A percentile compares a stretch with the other conserved stretches of the same genome.
Evolutionary conservation across 2,329 filamentous ascomycete species (phyloP).

Genomic region (Tothia fuscella): DNA sequence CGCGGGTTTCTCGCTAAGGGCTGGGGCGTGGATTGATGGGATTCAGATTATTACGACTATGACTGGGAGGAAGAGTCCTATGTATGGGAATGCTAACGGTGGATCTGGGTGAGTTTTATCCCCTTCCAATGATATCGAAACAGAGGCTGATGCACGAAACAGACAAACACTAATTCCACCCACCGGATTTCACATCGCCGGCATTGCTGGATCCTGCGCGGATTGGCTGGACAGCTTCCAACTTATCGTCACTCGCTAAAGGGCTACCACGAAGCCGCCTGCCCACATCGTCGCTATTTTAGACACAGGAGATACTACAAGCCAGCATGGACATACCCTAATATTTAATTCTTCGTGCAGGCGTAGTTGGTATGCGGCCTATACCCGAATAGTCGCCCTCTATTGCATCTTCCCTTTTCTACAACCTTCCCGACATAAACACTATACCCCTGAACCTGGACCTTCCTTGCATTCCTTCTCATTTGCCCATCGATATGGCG

Average conservation of each 20-base stretch:
- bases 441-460: no score
- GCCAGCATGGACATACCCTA: no score
- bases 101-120: conserved; percentile 63
- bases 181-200: conserved; percentile 76
- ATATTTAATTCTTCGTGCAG: no score
- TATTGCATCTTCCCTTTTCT: no score
- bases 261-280: no score
- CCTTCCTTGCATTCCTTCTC: no score
- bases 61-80: conserved; percentile 68
- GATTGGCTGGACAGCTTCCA: conserved; percentile 78
- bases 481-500: no score
- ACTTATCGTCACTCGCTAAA: conserved; percentile 60
- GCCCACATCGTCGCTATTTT: no score
- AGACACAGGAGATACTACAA: no score
- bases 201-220: conserved; percentile 70
- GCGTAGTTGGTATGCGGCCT: no score
- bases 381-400: no score
- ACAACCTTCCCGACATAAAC: no score
- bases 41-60: conserved; percentile 89
- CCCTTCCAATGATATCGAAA: neutral
- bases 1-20: conserved; percentile 72
- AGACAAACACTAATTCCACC: conserved; percentile 86
- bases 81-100: conserved; percentile 71
- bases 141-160: conserved; percentile 5
- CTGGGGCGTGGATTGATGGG: conserved; percentile 74